These are phyloP conservation scores for Eleusine indica DNA, from an alignment of 176 grass and related monocot genomes.

Conservation along the genomic window DNA sequence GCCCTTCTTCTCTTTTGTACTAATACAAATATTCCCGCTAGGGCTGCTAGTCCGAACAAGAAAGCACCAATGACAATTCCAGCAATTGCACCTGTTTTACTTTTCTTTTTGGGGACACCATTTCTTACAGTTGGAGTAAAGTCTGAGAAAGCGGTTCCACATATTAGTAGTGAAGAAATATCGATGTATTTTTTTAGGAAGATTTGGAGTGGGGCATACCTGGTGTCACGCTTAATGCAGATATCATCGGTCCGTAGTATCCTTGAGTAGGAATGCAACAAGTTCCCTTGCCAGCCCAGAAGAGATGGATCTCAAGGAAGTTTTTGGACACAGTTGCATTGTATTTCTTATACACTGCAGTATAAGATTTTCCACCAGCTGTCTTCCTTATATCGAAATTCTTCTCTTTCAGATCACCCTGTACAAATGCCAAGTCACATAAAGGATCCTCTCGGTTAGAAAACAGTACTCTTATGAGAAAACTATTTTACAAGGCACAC, in stretches of 20 bases:
- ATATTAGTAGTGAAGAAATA: neutral
- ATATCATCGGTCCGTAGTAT: conserved; percentile 72
- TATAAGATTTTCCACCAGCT: conserved; percentile 64
- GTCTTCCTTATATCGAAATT: conserved; percentile 81
- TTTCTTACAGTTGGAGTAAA: conserved; percentile 76
- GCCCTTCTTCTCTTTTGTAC: conserved; percentile 46
- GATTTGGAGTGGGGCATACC: conserved; percentile 19
- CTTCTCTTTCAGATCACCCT: conserved; percentile 69
- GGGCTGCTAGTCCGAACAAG: conserved; percentile 33
- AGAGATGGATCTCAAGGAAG: conserved; percentile 91
- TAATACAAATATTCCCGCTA: conserved; percentile 49
- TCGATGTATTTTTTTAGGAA: neutral
- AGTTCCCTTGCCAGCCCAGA: conserved; percentile 95
- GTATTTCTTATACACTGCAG: conserved; percentile 56
- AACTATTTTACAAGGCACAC: neutral
- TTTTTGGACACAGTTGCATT: conserved; percentile 63
- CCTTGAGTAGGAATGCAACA: conserved; percentile 75
- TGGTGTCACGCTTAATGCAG: conserved; percentile 77
- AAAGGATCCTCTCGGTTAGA: neutral
- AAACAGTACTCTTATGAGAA: neutral
- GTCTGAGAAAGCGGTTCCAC: conserved; percentile 40
- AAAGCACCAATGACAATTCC: conserved; percentile 48
- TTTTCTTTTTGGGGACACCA: conserved; percentile 36
- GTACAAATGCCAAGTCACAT: conserved; percentile 40
- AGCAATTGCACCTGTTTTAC: conserved; percentile 45